Evolutionary conservation across 2,329 filamentous ascomycete species (phyloP).

Genomic region (Pseudogymnoascus sp.): DNA sequence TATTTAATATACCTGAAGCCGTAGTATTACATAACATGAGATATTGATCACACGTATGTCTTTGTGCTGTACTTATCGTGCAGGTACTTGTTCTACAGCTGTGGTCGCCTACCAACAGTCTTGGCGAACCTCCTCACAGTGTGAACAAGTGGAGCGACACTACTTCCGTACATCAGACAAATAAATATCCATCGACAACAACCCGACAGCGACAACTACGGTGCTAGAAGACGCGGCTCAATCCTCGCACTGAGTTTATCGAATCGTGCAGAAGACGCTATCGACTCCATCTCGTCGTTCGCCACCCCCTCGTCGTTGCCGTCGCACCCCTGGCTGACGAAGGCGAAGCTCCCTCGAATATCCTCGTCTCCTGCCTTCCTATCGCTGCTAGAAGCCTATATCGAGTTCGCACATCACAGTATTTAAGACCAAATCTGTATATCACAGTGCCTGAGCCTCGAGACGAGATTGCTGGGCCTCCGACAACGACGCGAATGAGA

Average conservation of each 20-base stretch:
- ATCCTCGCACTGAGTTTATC: neutral
- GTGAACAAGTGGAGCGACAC: conserved; percentile 5
- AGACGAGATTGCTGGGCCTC: neutral
- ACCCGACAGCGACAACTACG: neutral
- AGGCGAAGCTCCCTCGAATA: neutral
- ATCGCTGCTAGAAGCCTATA: neutral
- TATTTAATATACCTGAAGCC: neutral
- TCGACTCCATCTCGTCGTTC: neutral
- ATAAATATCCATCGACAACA: conserved; percentile 7
- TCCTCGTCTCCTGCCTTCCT: neutral
- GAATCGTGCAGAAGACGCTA: neutral
- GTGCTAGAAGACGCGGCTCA: conserved; percentile 2
- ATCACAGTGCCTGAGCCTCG: neutral
- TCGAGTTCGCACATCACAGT: neutral
- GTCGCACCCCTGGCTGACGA: conserved; percentile 4
- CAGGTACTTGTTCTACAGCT: neutral
- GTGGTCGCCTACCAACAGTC: conserved; percentile 2
- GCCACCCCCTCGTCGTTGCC: neutral
- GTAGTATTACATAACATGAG: neutral
- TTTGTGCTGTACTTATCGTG: neutral
- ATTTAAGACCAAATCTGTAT: neutral
- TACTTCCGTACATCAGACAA: conserved; percentile 5
- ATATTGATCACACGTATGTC: conserved; percentile 1
- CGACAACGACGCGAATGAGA: neutral
- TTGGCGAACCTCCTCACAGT: conserved; percentile 2